Percentiles rank a stretch among this genome's conserved stretches.
Conservation (phyloP, 352 stramenopile species). For the Phytophthora rubi region DNA sequence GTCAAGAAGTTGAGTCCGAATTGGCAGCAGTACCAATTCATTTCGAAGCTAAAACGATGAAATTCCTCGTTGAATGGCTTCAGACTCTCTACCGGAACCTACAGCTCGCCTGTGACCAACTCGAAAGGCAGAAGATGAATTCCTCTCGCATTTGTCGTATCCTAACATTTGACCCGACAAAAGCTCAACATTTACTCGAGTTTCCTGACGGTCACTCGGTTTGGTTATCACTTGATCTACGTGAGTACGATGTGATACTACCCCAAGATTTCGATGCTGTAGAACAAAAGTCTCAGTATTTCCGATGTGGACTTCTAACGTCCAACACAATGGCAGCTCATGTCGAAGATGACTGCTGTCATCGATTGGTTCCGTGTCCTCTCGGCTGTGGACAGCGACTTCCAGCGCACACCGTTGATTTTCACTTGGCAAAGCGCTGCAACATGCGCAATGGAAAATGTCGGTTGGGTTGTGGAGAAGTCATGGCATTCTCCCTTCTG, state of each 20-base stretch:
- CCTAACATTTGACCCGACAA: constrained; percentile 46
- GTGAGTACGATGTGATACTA: constrained; percentile 57
- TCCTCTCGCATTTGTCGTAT: constrained; percentile 40
- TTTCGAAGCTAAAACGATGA: constrained; percentile 2
- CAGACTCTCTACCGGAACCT: constrained; percentile 11
- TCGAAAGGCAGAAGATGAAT: constrained; percentile 20
- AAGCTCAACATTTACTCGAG: constrained; percentile 52
- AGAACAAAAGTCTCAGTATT: constrained; percentile 2
- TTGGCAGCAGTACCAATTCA: neutral
- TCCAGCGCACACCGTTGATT: constrained; percentile 34
- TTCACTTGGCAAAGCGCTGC: constrained; percentile 65
- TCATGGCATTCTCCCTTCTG: constrained; percentile 55
- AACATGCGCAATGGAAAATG: constrained; percentile 65
- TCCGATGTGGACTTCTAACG: constrained; percentile 24
- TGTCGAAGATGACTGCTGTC: constrained; percentile 42
- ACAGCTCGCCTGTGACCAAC: neutral
- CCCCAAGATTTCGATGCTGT: neutral
- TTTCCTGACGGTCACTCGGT: constrained; percentile 57
- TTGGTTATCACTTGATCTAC: constrained; percentile 47
- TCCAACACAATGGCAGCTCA: constrained; percentile 26
- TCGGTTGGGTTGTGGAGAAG: constrained; percentile 59
- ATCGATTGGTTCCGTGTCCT: constrained; percentile 67
- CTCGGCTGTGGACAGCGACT: constrained; percentile 68
- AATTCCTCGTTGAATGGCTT: constrained; percentile 32
- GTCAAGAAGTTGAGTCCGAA: neutral